Base-by-base conservation (phyloP, 768 basidiomycete genomes). In the Phanerodontia chrysosporium region DNA sequence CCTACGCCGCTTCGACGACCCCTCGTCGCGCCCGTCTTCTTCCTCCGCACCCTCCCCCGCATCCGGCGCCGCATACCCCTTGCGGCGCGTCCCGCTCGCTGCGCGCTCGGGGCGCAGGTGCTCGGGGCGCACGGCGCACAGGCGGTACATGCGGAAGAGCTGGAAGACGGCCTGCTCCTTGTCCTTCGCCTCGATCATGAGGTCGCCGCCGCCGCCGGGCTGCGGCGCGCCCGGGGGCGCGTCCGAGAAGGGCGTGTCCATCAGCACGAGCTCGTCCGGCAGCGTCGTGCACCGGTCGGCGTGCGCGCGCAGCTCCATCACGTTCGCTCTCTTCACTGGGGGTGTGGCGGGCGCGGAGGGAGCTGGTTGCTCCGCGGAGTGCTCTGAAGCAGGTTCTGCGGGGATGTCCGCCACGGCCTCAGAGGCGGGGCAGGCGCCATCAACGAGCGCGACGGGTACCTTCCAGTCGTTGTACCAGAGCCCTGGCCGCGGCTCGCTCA, bases 141-240 rank as follows among this genome's bases (percentile, higher is more conserved):
- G 70, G 48, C 75, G 77, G 65, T 97, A 96, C 29, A 90, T 85
- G 58, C 92, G 71, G 68, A 92, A 86, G 46, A 96, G 67, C 61
- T 95, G 85, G 58, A 97, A 80, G 5, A 97, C 94, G 1, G 94
- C 95, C 69, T 95, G 95, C 70, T 96, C 95, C 74, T 95, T 91
- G 71, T 90, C 91, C 70, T 94, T 92, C 2, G 92, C 92, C 72
- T 95, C 93, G 59, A 95, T 92, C 93, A 95, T 94, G 63, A 95
- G 67, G 74, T 95, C 92, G 67, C 63, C 58, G 29, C 49, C 49
- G 22, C 49, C 36, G 14, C 9, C 10, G 10, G 39, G 39, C 10
- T 42, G 39, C 39, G 39, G 39, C 18, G 39, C 39, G 39, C 39
- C 10, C 39, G 18, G 39, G 8, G 39, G 39, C 39, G 39, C 56